Conservation (phyloP, 2,329 filamentous ascomycete genomes). For the Paecilomyces fulvus region DNA sequence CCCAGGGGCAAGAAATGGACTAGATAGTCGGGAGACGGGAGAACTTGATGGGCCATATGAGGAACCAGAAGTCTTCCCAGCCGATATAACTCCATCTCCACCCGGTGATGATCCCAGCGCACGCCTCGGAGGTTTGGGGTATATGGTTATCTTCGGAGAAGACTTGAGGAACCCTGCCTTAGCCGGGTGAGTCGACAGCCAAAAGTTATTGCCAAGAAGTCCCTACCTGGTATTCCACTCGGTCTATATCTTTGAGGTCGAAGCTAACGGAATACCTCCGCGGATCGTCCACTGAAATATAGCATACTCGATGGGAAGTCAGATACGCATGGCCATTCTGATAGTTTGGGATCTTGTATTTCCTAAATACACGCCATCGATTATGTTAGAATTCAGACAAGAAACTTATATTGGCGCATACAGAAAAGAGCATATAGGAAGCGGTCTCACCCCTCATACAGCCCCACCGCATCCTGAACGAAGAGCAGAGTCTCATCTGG, state of each 20-base stretch:
- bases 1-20: slow-evolving; percentile 24
- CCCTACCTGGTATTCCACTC: slow-evolving; percentile 76
- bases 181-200: slow-evolving; percentile 10
- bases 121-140: slow-evolving; percentile 69
- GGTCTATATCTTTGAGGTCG: slow-evolving; percentile 83
- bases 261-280: slow-evolving; percentile 76
- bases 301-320: slow-evolving; percentile 91
- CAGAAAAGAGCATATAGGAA: neutral
- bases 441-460: slow-evolving; percentile 82
- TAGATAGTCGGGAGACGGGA: slow-evolving; percentile 19
- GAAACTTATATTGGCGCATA: slow-evolving; percentile 3
- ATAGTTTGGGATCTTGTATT: slow-evolving; percentile 87
- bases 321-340: slow-evolving; percentile 95
- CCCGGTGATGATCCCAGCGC: slow-evolving; percentile 46
- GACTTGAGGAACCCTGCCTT: slow-evolving; percentile 90
- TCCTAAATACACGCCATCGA: slow-evolving; percentile 46
- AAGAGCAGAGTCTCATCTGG: slow-evolving; percentile 92
- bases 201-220: slow-evolving; percentile 1
- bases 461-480: slow-evolving; percentile 92
- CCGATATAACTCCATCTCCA: slow-evolving; percentile 36
- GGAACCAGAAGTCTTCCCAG: slow-evolving; percentile 19
- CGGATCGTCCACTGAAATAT: slow-evolving; percentile 82
- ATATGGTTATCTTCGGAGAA: slow-evolving; percentile 82
- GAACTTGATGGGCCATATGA: slow-evolving; percentile 26
- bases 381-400: neutral